These are phyloP conservation scores for Ophiostoma pallidulum DNA, from an alignment of 2,329 filamentous ascomycete species.

Conservation along the genomic window DNA sequence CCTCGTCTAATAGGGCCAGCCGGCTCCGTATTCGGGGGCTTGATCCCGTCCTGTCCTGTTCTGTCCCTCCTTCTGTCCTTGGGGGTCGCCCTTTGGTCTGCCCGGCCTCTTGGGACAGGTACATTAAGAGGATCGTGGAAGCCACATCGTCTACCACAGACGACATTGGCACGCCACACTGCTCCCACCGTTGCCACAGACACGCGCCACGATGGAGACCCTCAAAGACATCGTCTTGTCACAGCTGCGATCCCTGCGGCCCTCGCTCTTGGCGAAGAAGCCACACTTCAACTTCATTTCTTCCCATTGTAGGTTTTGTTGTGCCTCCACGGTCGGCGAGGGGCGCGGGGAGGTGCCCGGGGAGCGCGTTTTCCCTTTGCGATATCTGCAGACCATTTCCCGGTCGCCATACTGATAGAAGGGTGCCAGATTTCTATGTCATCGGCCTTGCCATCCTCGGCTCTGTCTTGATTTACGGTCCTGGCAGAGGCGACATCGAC, in stretches of 20 bases:
- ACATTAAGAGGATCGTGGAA: background rate
- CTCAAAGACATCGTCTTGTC: slow-evolving; percentile 24
- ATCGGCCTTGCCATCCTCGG: slow-evolving; percentile 61
- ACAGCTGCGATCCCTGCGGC: slow-evolving; percentile 41
- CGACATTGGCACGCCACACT: background rate
- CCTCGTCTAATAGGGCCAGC: slow-evolving; percentile 7
- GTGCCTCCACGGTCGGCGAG: background rate
- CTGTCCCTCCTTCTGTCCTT: background rate
- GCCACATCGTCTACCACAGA: background rate
- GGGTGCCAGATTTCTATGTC: slow-evolving; percentile 58
- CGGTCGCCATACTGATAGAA: no score
- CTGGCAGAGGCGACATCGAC: slow-evolving; percentile 44
- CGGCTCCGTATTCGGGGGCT: slow-evolving; percentile 8
- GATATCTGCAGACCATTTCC: no score
- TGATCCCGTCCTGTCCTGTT: background rate
- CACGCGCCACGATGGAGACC: slow-evolving; percentile 12
- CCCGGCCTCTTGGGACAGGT: background rate
- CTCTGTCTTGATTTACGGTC: slow-evolving; percentile 66
- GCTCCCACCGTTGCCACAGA: background rate
- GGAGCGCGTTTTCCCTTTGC: no score
- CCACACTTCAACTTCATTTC: slow-evolving; percentile 75
- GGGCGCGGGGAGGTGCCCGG: no score
- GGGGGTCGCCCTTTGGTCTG: background rate
- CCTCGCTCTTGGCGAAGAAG: slow-evolving; percentile 48
- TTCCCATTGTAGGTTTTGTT: slow-evolving; percentile 56